A percentile compares a stretch with the other conserved stretches of the same genome.
Evolutionary conservation across 2,329 filamentous ascomycete genomes (phyloP).

Genomic region (Diaporthe citriasiana): DNA sequence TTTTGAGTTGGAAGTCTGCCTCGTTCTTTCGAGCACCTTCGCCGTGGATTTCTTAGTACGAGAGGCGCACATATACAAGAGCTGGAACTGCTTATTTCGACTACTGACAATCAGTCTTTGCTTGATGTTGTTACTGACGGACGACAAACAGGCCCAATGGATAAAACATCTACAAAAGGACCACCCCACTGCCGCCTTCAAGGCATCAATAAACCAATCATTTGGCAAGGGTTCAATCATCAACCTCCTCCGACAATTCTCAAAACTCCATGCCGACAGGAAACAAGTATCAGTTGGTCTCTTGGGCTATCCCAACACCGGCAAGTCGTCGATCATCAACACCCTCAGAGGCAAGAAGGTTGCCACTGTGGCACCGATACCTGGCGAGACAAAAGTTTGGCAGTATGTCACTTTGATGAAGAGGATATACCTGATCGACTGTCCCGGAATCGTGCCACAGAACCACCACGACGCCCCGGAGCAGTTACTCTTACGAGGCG

Average conservation of each 20-base stretch:
- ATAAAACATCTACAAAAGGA: constrained; percentile 90
- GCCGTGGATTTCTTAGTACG: constrained; percentile 96
- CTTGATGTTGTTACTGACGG: constrained; percentile 37
- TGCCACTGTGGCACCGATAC: constrained; percentile 92
- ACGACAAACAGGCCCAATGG: constrained; percentile 82
- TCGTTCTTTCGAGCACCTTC: constrained; percentile 69
- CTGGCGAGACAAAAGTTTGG: constrained; percentile 98
- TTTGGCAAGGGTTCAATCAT: constrained; percentile 98
- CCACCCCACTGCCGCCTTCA: constrained; percentile 94
- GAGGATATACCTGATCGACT: constrained; percentile 93
- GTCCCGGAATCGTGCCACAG: constrained; percentile 94
- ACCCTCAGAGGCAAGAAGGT: constrained; percentile 95
- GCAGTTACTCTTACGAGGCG: constrained; percentile 90
- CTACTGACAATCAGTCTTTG: constrained; percentile 44
- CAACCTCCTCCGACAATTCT: constrained; percentile 92
- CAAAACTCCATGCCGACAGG: constrained; percentile 86
- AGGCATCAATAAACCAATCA: constrained; percentile 93
- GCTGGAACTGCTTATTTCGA: constrained; percentile 39
- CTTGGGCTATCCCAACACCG: constrained; percentile 89
- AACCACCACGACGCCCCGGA: constrained; percentile 86
- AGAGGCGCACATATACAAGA: constrained; percentile 78
- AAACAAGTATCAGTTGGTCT: constrained; percentile 96
- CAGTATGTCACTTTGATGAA: constrained; percentile 88
- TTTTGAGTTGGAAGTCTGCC: constrained; percentile 98
- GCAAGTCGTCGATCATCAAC: constrained; percentile 98